Evolutionary conservation across 768 basidiomycete genomes (phyloP).

Genomic region (Rhodotorula kratochvilovae): DNA sequence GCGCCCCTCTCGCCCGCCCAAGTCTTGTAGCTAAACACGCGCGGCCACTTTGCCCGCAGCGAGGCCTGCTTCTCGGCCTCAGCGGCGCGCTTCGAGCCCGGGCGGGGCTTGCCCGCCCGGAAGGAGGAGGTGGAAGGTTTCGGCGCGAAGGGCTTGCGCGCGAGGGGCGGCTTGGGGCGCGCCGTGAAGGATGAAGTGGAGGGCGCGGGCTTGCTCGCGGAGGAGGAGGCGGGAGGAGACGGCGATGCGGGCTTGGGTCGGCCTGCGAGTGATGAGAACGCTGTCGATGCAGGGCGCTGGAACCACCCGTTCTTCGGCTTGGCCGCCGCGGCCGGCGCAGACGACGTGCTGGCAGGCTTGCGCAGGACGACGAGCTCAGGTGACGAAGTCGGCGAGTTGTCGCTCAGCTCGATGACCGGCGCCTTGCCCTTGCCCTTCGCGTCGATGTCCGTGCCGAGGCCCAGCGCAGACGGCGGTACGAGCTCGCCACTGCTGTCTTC

Average conservation of each 20-base stretch:
- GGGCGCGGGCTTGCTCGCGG: not conserved
- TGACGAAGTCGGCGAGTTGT: not conserved
- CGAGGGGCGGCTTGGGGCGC: not conserved
- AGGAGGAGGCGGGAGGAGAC: not conserved
- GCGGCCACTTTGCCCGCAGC: conserved; percentile 14
- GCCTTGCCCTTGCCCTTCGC: not conserved
- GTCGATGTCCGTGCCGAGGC: no score
- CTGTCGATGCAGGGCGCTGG: not conserved
- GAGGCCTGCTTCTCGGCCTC: conserved; percentile 4
- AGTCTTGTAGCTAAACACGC: conserved; percentile 4
- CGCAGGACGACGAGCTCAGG: not conserved
- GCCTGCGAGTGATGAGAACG: no score
- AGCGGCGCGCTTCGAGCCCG: not conserved
- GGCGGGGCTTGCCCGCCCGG: not conserved
- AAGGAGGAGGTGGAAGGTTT: not conserved
- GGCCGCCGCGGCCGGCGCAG: not conserved
- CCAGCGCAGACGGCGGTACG: no score
- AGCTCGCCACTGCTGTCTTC: no score
- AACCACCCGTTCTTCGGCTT: not conserved
- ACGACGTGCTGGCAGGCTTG: not conserved
- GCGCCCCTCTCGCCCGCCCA: not conserved
- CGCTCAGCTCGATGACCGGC: not conserved
- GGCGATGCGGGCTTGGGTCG: no score
- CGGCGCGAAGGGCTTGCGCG: not conserved
- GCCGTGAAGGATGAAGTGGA: not conserved